Base-by-base conservation (phyloP, 352 stramenopile species). In the Pythium aristosporum region DNA sequence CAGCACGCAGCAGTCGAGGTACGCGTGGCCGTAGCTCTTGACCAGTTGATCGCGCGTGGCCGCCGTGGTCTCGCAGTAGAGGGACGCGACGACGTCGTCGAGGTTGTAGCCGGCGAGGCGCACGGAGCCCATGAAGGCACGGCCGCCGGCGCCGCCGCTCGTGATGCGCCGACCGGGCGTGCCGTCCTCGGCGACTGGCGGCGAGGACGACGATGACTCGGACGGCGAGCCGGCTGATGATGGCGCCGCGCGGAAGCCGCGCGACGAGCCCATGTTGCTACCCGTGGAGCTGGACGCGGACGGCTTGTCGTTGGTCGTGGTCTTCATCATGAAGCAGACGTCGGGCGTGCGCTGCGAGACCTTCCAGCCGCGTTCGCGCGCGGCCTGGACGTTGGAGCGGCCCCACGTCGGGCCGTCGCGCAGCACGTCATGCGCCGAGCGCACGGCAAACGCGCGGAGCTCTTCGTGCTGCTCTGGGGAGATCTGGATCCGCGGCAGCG, bases 351-450 rank as follows among this genome's bases (percentile, higher is more conserved):
- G 76, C 21, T 69, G 72, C 15, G 76, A 68, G 59, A 89, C 68
- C 57, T 85, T 82, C 82, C 82, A 91, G 41, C 80, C 82, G 41
- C 61, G 69, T 0, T 73, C 69, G 25, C 80, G 69, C 0, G 82
- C 76, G 5, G 39, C 67, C 25, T 77, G 67, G 9, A 88, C 68
- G 61, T 89, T 89, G 36, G 76, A 76, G 43, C 82, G 76, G 16
- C 71, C 82, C 82, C 82, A 91, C 48, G 76, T 84, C 13, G 78
- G 76, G 15, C 82, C 82, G 41, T 91, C 78, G 32, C 77, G 78
- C 15, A 91, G 43, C 6, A 79, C 74, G 41, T 85, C 71, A 34
- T 74, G 61, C 18, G 75, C 78, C 15, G 72, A 77, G 36, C 79
- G 76, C n/a, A 80, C 47, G n/a, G 82, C 72, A 65, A 83, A 89